Evolutionary conservation across 768 basidiomycete genomes (phyloP).

Genomic region (Tylopilus intermedius): DNA sequence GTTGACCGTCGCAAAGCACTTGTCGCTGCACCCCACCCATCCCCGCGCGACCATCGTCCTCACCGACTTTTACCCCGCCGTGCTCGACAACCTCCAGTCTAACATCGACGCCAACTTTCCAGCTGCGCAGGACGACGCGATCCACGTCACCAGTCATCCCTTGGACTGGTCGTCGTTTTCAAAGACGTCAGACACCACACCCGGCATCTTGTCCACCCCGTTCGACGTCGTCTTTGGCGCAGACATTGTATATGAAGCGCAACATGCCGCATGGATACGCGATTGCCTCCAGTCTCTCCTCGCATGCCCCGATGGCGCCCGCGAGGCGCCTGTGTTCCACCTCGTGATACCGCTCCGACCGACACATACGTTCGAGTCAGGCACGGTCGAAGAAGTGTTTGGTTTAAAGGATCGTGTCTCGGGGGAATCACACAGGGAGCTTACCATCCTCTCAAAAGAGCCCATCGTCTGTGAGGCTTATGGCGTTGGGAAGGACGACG

Average conservation of each 20-base stretch:
- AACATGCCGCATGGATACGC: constrained; percentile 45
- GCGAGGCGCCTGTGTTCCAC: constrained; percentile 44
- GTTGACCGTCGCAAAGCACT: constrained; percentile 34
- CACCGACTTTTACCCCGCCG: constrained; percentile 47
- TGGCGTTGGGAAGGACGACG: constrained; percentile 30
- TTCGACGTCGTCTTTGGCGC: constrained; percentile 52
- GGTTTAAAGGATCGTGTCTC: constrained; percentile 2
- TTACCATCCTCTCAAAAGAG: constrained; percentile 53
- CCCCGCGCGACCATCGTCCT: constrained; percentile 32
- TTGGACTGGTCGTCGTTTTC: constrained; percentile 6
- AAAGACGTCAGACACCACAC: constrained; percentile 5
- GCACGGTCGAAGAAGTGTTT: constrained; percentile 56
- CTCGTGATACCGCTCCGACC: constrained; percentile 38
- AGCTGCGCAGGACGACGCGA: neutral
- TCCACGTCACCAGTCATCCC: constrained; percentile 19
- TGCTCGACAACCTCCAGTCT: constrained; percentile 42
- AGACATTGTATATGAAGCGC: constrained; percentile 50
- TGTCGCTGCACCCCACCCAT: constrained; percentile 14
- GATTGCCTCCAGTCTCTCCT: constrained; percentile 39
- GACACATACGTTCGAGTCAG: constrained; percentile 58
- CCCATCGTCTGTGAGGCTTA: constrained; percentile 50
- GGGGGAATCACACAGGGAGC: constrained; percentile 17
- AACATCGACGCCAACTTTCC: constrained; percentile 35
- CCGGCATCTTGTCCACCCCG: constrained; percentile 26
- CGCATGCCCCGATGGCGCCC: constrained; percentile 15